Evolutionary conservation across 148 eudicot genomes (phyloP).

Genomic region (Camellia granthamiana): DNA sequence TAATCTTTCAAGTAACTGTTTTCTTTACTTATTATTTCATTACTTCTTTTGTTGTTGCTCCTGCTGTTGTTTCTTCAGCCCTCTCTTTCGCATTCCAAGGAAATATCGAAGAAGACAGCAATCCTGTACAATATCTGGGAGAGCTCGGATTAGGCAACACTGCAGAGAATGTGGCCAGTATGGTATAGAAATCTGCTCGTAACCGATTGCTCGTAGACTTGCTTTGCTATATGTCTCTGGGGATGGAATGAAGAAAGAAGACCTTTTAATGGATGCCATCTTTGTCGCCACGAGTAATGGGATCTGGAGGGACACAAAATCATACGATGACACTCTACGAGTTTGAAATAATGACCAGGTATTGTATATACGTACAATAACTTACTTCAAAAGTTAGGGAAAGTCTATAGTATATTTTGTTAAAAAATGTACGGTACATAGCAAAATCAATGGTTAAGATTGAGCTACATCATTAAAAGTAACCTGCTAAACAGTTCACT

Average conservation of each 20-base stretch:
- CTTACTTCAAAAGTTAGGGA: too few relatives aligned
- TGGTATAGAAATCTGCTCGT: slow-evolving; percentile 51
- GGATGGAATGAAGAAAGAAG: slow-evolving; percentile 67
- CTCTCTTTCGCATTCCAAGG: slow-evolving; percentile 46
- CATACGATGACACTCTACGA: background rate
- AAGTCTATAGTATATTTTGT: too few relatives aligned
- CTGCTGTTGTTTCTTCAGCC: slow-evolving; percentile 31
- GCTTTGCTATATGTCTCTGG: slow-evolving; percentile 54
- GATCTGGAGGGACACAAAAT: slow-evolving; percentile 33
- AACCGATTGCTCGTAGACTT: slow-evolving; percentile 54
- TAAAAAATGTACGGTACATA: too few relatives aligned
- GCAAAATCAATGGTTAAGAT: too few relatives aligned
- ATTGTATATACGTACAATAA: too few relatives aligned
- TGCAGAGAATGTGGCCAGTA: slow-evolving; percentile 65
- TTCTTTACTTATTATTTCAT: background rate
- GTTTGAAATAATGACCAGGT: too few relatives aligned
- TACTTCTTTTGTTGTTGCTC: slow-evolving; percentile 26
- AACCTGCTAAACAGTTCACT: too few relatives aligned
- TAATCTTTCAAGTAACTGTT: too few relatives aligned
- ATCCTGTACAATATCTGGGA: slow-evolving; percentile 47
- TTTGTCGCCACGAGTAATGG: slow-evolving; percentile 73
- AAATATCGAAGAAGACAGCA: slow-evolving; percentile 43
- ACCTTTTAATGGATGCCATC: slow-evolving; percentile 57
- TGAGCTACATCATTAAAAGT: too few relatives aligned
- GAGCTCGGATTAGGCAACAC: slow-evolving; percentile 32